Evolutionary conservation across 1,284 basidiomycete species (phyloP).

Genomic region (Boletellus deceptivus): DNA sequence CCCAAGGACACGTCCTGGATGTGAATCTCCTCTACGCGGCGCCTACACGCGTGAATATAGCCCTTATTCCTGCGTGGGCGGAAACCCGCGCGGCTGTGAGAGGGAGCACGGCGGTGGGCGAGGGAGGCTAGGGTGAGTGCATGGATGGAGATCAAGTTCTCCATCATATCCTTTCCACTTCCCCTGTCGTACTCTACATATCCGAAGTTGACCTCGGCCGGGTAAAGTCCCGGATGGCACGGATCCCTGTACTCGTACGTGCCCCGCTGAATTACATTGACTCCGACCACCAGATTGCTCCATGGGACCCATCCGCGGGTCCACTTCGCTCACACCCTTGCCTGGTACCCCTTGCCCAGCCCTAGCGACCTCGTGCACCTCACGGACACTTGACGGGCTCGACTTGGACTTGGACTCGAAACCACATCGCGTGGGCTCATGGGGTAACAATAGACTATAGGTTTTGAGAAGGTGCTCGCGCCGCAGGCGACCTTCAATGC

Average conservation of each 20-base stretch:
- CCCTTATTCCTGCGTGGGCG: slow-evolving; percentile 53
- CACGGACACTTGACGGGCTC: too few relatives aligned
- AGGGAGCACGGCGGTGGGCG: slow-evolving; percentile 8
- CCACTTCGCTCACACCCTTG: slow-evolving; percentile 92
- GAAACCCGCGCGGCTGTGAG: slow-evolving; percentile 24
- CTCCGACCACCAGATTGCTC: slow-evolving; percentile 58
- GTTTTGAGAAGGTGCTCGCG: too few relatives aligned
- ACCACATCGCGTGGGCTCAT: too few relatives aligned
- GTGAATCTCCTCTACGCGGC: slow-evolving; percentile 76
- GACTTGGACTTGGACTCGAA: too few relatives aligned
- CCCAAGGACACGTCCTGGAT: slow-evolving; percentile 80
- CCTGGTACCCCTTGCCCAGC: slow-evolving; percentile 93
- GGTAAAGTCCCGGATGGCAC: slow-evolving; percentile 47
- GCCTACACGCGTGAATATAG: slow-evolving; percentile 66
- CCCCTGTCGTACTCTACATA: slow-evolving; percentile 80
- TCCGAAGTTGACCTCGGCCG: slow-evolving; percentile 95
- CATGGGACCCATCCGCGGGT: slow-evolving; percentile 62
- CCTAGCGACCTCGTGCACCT: slow-evolving; percentile 57
- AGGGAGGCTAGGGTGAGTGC: slow-evolving; percentile 15
- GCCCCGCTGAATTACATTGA: slow-evolving; percentile 69
- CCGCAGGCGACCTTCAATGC: too few relatives aligned
- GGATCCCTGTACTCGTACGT: slow-evolving; percentile 67
- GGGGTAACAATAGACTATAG: too few relatives aligned
- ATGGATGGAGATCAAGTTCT: slow-evolving; percentile 28
- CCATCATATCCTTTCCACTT: too few relatives aligned